A percentile compares a stretch with the other conserved stretches of the same genome.
These are phyloP conservation scores for Trypanosoma avium DNA, from an alignment of 208 protist species.

Conservation along the genomic window DNA sequence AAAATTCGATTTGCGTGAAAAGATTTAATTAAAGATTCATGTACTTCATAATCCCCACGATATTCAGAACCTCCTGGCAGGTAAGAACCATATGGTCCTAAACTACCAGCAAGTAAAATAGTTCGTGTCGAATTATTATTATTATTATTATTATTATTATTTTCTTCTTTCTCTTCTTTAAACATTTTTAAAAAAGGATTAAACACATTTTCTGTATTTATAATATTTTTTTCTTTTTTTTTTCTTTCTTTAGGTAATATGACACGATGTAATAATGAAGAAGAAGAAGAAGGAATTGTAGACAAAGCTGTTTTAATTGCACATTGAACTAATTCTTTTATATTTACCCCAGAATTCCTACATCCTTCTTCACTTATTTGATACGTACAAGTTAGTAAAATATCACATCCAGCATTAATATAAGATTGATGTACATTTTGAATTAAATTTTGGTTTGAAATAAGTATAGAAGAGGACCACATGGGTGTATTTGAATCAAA, in stretches of 20 bases:
- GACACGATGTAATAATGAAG: too few species aligned
- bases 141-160: too few species aligned
- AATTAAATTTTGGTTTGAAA: constrained; percentile 8
- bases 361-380: constrained; percentile 24
- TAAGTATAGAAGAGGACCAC: constrained; percentile 20
- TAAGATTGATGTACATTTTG: constrained; percentile 14
- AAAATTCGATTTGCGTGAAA: constrained; percentile 16
- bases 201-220: neutral
- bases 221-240: neutral
- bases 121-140: neutral
- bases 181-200: neutral
- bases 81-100: constrained; percentile 18
- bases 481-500: neutral
- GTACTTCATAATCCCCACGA: constrained; percentile 14
- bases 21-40: constrained; percentile 6
- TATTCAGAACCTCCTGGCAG: constrained; percentile 16
- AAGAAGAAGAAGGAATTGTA: too few species aligned
- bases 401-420: constrained; percentile 15
- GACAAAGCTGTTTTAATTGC: constrained; percentile 7
- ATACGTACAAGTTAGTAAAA: constrained; percentile 23
- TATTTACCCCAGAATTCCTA: neutral
- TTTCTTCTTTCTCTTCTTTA: too few species aligned
- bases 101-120: constrained; percentile 20
- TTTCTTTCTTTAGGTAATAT: neutral
- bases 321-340: constrained; percentile 12